Base-by-base conservation (phyloP, 2,329 filamentous ascomycete genomes). In the Botrytis hyacinthi region DNA sequence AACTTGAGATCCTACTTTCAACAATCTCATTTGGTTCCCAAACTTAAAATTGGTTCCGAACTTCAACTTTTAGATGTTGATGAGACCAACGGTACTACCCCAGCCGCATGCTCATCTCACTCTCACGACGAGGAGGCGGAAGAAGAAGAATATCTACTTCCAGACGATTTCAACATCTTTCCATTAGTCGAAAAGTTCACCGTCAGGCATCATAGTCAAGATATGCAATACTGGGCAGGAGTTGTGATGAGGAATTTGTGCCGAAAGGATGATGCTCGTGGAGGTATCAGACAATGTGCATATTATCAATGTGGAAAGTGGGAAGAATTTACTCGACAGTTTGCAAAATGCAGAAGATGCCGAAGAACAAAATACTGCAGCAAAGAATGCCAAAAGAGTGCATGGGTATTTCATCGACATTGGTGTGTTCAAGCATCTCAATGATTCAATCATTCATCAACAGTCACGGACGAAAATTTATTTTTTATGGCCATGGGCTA, bases 141-240 rank as follows among this genome's bases (percentile, higher is more conserved):
- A 70, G 90, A 92, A 63, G 89, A 92, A 65, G 90, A 99, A 82
- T 98, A 97, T 81, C 85, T 97, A 40, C 87, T 97, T 12, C 93
- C 95, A 22, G 95, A 98, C 80, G 94, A 98, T 82, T 95, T 97
- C 84, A 99, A 99, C 83, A 97, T 99, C 77, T 99, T 99, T 84
- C 96, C 96, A 3, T 86, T 99, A 51, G 96, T 99, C 66, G 96
- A 99, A 83, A 98, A 98, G 83, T 99, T 98, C 82, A 99, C 96
- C 7, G 93, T 98, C 44, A 91, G 96, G 76, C 94, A 98, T 81
- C 94, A 98, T 83, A 94, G 93, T 76, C 93, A 94, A 74, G 95
- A 98, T 81, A 99, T 99, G 96, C 95, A 98, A 82, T 99, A 99
- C 85, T 99, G 96, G 96, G 96, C 96, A 29, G 96, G 95, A 75